These are phyloP conservation scores for Rasamsonia emersonii DNA, from an alignment of 2,329 filamentous ascomycete species.

Conservation along the genomic window DNA sequence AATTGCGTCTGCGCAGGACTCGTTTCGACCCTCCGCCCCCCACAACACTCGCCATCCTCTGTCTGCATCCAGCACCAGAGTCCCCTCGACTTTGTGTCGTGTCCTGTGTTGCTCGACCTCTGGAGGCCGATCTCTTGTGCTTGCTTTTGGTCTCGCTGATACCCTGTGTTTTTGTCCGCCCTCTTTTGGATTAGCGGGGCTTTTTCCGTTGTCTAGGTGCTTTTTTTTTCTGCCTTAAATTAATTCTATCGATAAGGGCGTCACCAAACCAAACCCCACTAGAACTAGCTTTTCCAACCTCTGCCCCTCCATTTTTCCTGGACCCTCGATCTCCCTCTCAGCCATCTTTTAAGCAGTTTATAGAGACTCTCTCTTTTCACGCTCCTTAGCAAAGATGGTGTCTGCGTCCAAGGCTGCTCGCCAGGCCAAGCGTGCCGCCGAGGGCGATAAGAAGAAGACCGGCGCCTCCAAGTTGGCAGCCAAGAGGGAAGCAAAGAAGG, in stretches of 20 bases:
- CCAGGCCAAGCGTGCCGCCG: slow-evolving; percentile 56
- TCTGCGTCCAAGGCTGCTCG: slow-evolving; percentile 62
- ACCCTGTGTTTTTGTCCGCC: slow-evolving; percentile 5
- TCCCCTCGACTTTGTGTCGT: too few relatives aligned
- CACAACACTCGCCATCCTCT: too few relatives aligned
- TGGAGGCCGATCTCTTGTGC: too few relatives aligned
- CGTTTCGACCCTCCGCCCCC: too few relatives aligned
- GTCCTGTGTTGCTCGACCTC: too few relatives aligned
- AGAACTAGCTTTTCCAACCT: slow-evolving; percentile 6
- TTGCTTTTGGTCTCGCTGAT: slow-evolving; percentile 4
- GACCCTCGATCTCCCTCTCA: slow-evolving; percentile 7
- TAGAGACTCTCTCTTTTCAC: slow-evolving; percentile 10
- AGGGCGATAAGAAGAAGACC: slow-evolving; percentile 67
- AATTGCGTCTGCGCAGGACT: too few relatives aligned
- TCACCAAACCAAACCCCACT: too few relatives aligned
- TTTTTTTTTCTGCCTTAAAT: slow-evolving; percentile 7
- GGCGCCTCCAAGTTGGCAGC: slow-evolving; percentile 60
- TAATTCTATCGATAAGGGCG: slow-evolving; percentile 36
- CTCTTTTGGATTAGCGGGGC: slow-evolving; percentile 8
- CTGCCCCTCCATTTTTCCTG: too few relatives aligned
- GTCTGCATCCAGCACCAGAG: too few relatives aligned
- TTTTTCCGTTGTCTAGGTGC: slow-evolving; percentile 5
- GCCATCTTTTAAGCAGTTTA: slow-evolving; percentile 2
- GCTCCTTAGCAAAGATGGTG: slow-evolving; percentile 45
- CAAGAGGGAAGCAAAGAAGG: slow-evolving; percentile 54